These are phyloP conservation scores for Apiotrichum siamense DNA, from an alignment of 1,284 basidiomycete species.

Conservation along the genomic window DNA sequence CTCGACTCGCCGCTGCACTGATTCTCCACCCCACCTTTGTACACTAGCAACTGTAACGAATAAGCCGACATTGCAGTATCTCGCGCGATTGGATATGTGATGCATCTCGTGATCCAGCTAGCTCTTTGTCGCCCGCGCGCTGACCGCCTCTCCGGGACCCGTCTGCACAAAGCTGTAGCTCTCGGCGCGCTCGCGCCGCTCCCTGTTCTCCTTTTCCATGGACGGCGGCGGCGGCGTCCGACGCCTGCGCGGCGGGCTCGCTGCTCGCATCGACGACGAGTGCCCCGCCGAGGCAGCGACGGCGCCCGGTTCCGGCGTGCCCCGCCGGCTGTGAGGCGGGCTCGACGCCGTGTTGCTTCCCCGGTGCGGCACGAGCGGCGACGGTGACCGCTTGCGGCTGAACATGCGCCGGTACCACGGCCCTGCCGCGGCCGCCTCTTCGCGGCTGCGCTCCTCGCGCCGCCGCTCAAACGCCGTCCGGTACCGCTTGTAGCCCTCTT, in stretches of 20 bases:
- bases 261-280: not conserved
- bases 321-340: not conserved
- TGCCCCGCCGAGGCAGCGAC: not conserved
- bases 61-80: too few relatives aligned
- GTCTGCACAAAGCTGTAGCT: slow-evolving; percentile 13
- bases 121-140: not conserved
- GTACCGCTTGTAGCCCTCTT: slow-evolving; percentile 89
- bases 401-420: slow-evolving; percentile 15
- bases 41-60: too few relatives aligned
- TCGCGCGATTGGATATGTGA: too few relatives aligned
- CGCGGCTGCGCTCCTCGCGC: slow-evolving; percentile 57
- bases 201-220: not conserved
- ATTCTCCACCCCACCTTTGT: too few relatives aligned
- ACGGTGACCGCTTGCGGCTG: not conserved
- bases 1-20: slow-evolving; percentile 4
- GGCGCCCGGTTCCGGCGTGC: not conserved
- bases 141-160: slow-evolving; percentile 9
- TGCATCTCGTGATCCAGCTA: not conserved
- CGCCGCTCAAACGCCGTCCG: slow-evolving; percentile 81
- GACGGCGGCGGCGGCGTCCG: not conserved
- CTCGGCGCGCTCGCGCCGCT: slow-evolving; percentile 11
- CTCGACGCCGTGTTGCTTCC: not conserved
- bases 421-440: slow-evolving; percentile 22
- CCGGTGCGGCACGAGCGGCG: not conserved
- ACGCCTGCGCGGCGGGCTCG: not conserved